Evolutionary conservation across 1,284 basidiomycete genomes (phyloP), one percentile per base, ranked within the genome.

Genomic region (Pseudozyma tsukubaensis): DNA sequence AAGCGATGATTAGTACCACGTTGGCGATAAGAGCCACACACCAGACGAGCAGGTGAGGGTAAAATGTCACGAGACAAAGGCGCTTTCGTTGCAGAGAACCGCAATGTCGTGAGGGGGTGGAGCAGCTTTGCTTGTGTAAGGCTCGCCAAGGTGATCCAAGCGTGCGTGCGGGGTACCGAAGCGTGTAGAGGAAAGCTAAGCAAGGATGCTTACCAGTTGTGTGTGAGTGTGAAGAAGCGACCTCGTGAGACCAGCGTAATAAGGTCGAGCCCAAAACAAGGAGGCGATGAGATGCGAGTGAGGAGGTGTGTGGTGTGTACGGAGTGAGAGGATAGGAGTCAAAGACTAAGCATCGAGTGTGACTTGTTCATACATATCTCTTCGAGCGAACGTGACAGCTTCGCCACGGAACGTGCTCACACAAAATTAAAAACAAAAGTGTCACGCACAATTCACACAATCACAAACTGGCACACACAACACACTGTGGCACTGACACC

Each of bases 341-440:
- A n/a, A 37, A 18, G 21, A 13, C 24, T 29, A 3, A 29, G 19
- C 21, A n/a, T 19, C 21, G 21, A 19, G 45, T n/a, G 54, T 18
- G 34, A 39, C 9, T 48, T 36, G 39, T 44, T 47, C 44, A 44
- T 45, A 48, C 34, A 29, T 48, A 2, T 34, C 37, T n/a, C 34
- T 24, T 13, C 4, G 48, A 52, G 53, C 52, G 60, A 69, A 69
- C 66, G 66, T 69, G 66, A 62, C 59, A 59, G 24, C 34, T 50
- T 58, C 12, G 60, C 40, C 51, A 50, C 55, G 66, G 65, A 69
- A 69, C 66, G 66, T 69, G 66, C 66, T 59, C 59, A 50, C 58
- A 19, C 35, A 5, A 34, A 61, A 59, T 52, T 56, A 56, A 43
- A 50, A 43, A 19, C 11, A 29, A 43, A 39, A 43, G 1, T n/a